phyloP scores from a whole-genome alignment of 345 rosid species.

The Physaria fendleri region DNA sequence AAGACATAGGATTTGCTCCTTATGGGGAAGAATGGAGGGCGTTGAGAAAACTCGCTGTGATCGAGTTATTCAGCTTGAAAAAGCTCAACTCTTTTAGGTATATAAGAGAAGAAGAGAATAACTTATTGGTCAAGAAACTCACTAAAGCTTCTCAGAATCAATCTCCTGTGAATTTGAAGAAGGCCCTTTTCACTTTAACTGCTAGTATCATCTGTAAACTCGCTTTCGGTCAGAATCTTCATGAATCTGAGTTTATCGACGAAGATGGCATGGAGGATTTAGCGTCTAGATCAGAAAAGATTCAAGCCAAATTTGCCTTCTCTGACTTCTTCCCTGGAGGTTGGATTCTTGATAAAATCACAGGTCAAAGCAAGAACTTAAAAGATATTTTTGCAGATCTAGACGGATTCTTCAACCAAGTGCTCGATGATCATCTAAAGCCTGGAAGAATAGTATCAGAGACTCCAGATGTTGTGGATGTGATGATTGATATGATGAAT shows the following conservation, averaged over 20 bases:
- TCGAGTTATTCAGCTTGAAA: slow-evolving; percentile 28
- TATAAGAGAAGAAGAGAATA: slow-evolving; percentile 34
- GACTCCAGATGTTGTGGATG: slow-evolving; percentile 34
- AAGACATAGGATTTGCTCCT: slow-evolving; percentile 42
- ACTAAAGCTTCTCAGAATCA: slow-evolving; percentile 23
- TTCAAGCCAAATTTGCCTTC: slow-evolving; percentile 25
- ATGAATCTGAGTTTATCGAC: slow-evolving; percentile 26
- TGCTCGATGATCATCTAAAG: slow-evolving; percentile 40
- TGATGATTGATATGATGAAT: slow-evolving; percentile 28
- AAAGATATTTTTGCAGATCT: slow-evolving; percentile 23
- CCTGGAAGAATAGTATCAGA: slow-evolving; percentile 25
- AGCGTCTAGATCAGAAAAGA: slow-evolving; percentile 21
- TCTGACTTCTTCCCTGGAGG: slow-evolving; percentile 35
- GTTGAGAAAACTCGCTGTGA: slow-evolving; percentile 30
- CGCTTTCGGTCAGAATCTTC: slow-evolving; percentile 34
- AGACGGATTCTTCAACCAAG: slow-evolving; percentile 28
- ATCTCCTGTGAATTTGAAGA: slow-evolving; percentile 30
- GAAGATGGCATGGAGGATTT: slow-evolving; percentile 26
- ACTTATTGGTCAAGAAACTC: slow-evolving; percentile 25
- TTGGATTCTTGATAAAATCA: slow-evolving; percentile 39
- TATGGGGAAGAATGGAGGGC: slow-evolving; percentile 38
- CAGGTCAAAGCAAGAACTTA: slow-evolving; percentile 24
- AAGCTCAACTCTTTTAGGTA: slow-evolving; percentile 27
- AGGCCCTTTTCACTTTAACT: slow-evolving; percentile 24
- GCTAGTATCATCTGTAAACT: slow-evolving; percentile 32